Conservation (phyloP, 2,329 filamentous ascomycete genomes). For the Fusarium armeniacum region DNA sequence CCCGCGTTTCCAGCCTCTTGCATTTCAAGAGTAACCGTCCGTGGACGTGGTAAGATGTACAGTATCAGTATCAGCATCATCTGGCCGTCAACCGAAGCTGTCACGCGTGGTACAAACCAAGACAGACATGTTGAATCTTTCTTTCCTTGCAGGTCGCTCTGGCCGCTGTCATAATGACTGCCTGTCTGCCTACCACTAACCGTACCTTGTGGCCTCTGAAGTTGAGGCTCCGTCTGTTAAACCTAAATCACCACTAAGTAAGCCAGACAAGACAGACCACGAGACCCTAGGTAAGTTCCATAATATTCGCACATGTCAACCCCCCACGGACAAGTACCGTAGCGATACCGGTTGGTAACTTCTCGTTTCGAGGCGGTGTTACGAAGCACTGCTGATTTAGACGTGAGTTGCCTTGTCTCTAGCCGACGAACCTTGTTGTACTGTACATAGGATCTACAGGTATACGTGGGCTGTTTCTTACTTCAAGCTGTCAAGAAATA, state of each 20-base stretch:
- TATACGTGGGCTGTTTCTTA: constrained; percentile 7
- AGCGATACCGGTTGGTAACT: background rate
- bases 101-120: constrained; percentile 14
- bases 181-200: background rate
- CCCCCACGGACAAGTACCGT: constrained; percentile 1
- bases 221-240: constrained; percentile 38
- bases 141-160: constrained; percentile 8
- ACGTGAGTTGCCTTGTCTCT: background rate
- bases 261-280: constrained; percentile 2
- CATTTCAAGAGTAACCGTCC: background rate
- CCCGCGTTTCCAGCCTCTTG: constrained; percentile 12
- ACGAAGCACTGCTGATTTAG: constrained; percentile 25
- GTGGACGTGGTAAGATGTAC: background rate
- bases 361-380: constrained; percentile 37
- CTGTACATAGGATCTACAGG: constrained; percentile 4
- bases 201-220: constrained; percentile 2
- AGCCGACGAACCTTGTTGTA: constrained; percentile 21
- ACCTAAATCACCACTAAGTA: background rate
- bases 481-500: constrained; percentile 7
- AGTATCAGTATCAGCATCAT: constrained; percentile 24
- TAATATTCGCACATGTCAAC: constrained; percentile 33
- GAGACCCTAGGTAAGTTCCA: constrained; percentile 4
- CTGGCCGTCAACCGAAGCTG: constrained; percentile 25
- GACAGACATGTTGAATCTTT: constrained; percentile 8
- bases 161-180: constrained; percentile 15